These are phyloP conservation scores for Niveomyces coronatus DNA, from an alignment of 2,329 filamentous ascomycete genomes.

Conservation along the genomic window DNA sequence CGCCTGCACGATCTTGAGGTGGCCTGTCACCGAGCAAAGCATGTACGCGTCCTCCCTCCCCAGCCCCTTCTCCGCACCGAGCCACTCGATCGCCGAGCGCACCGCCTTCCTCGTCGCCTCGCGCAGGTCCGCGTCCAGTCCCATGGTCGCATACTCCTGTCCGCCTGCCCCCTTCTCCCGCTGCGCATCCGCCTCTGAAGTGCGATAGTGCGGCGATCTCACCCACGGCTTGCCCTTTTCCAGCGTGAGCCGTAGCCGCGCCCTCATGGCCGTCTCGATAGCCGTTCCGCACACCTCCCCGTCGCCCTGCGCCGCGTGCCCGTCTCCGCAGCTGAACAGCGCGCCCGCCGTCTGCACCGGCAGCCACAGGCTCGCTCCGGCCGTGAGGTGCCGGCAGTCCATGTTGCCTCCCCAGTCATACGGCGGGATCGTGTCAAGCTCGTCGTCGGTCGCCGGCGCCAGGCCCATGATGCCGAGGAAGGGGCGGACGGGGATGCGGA, in stretches of 20 bases:
- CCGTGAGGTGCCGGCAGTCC: constrained; percentile 39
- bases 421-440: constrained; percentile 40
- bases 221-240: constrained; percentile 36
- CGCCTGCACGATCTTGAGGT: constrained; percentile 40
- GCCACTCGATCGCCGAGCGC: constrained; percentile 37
- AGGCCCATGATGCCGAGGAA: constrained; percentile 44
- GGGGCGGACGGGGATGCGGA: constrained; percentile 38
- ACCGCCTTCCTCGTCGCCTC: constrained; percentile 39
- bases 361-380: constrained; percentile 36
- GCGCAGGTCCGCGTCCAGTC: constrained; percentile 34
- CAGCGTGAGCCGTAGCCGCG: constrained; percentile 36
- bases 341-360: constrained; percentile 39
- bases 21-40: constrained; percentile 37
- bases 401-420: constrained; percentile 43
- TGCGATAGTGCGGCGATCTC: constrained; percentile 37
- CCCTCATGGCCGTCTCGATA: constrained; percentile 42
- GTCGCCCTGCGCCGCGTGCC: constrained; percentile 43
- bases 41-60: constrained; percentile 40
- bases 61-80: constrained; percentile 35
- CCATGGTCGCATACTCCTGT: constrained; percentile 35
- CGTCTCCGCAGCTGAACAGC: constrained; percentile 43
- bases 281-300: constrained; percentile 47
- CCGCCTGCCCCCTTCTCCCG: constrained; percentile 14
- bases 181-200: constrained; percentile 15
- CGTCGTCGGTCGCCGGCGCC: constrained; percentile 32